Conservation (phyloP, 768 basidiomycete genomes). For the Boletus reticulatus region DNA sequence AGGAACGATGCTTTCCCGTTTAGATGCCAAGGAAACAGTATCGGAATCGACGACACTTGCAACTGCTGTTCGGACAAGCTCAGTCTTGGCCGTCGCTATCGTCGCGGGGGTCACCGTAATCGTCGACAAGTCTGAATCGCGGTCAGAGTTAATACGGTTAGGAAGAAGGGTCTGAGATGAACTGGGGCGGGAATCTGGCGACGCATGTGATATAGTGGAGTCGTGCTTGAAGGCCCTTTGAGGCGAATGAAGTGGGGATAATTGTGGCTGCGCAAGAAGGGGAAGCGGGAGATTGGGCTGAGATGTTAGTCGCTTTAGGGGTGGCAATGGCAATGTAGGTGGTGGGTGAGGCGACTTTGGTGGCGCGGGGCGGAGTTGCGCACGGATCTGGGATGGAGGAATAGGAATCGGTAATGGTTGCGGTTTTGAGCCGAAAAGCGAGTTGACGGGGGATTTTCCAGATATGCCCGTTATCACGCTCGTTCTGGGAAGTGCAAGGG, state of each 20-base stretch:
- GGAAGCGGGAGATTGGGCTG: constrained; percentile 12
- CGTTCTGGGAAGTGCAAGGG: constrained; percentile 17
- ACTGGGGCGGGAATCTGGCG: constrained; percentile 7
- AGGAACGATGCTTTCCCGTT: constrained; percentile 11
- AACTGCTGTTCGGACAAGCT: constrained; percentile 47
- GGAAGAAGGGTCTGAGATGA: constrained; percentile 23
- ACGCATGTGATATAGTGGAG: neutral
- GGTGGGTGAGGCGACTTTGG: constrained; percentile 19
- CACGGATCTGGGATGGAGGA: constrained; percentile 25
- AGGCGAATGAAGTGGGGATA: constrained; percentile 10
- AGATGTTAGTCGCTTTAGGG: constrained; percentile 16
- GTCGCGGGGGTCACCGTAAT: constrained; percentile 42
- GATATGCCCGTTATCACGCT: constrained; percentile 22
- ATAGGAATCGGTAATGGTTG: constrained; percentile 28
- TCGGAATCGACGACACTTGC: constrained; percentile 49
- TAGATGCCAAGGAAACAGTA: constrained; percentile 17
- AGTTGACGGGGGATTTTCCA: constrained; percentile 22
- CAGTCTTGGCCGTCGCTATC: constrained; percentile 46
- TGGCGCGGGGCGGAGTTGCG: constrained; percentile 30
- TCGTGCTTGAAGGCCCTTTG: neutral
- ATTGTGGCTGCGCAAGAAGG: constrained; percentile 2
- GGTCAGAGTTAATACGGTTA: constrained; percentile 18
- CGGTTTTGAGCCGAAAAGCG: constrained; percentile 23
- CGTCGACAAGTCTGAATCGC: constrained; percentile 36
- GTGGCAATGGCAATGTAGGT: constrained; percentile 22